Percentiles rank a stretch among this genome's conserved stretches.
Conservation (phyloP, 257 asterid species). For the Nicotiana paniculata region DNA sequence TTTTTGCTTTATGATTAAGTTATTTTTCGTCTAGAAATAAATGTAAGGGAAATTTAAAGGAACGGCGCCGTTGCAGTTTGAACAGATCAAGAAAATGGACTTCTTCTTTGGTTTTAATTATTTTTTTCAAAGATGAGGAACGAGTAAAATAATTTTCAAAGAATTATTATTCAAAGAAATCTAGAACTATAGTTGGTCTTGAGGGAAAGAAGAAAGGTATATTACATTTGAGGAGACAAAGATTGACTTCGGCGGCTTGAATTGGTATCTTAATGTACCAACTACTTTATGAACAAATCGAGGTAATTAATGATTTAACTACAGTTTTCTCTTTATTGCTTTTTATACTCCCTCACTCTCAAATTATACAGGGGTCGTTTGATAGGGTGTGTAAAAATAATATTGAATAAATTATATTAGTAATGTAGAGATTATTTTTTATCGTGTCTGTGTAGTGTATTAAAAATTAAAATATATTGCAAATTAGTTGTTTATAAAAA, state of each 20-base stretch:
- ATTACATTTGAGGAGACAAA: not conserved
- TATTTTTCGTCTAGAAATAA: not conserved
- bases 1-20: not conserved
- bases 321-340: not conserved
- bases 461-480: too few relatives aligned
- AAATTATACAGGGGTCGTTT: too few relatives aligned
- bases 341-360: too few relatives aligned
- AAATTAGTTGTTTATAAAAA: too few relatives aligned
- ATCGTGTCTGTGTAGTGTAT: too few relatives aligned
- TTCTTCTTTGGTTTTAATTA: not conserved
- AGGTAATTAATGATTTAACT: not conserved
- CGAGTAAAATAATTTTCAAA: not conserved
- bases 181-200: not conserved
- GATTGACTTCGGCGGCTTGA: not conserved
- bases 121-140: not conserved
- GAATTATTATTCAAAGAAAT: not conserved
- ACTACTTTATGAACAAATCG: not conserved
- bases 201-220: slow-evolving; percentile 8
- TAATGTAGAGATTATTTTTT: too few relatives aligned
- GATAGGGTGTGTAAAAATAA: too few relatives aligned
- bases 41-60: not conserved
- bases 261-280: slow-evolving; percentile 2
- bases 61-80: slow-evolving; percentile 18
- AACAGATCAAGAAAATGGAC: slow-evolving; percentile 10
- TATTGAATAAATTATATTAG: too few relatives aligned